Evolutionary conservation across 164 flowering plant genomes (phyloP), one percentile per base, ranked within the genome.

Genomic region (Santalum album): DNA sequence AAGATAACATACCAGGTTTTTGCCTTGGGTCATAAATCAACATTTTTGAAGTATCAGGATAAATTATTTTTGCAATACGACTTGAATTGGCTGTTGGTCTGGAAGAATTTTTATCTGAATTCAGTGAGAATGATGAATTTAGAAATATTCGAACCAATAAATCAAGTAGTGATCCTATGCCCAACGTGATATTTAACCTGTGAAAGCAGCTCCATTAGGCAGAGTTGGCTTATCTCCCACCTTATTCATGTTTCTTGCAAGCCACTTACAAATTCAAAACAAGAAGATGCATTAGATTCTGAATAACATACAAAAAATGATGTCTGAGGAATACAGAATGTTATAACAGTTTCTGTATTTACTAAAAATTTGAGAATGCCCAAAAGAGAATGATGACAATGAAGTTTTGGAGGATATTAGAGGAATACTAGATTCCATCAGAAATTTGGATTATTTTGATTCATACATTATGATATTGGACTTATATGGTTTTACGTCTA

Each of bases 21-120:
- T 85, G 87, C 58, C 73, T 73, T 19, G 97, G 96, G 67, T 81
- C 86, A 69, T 86, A 84, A 57, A 84, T 61, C 63, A 80, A 73
- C 87, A 82, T 87, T 60, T 58, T 77, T 49, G 88, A 76, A 50
- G 75, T 75, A 70, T 84, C 95, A 22, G 95, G 95, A 57, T 69
- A 76, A 60, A 79, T 58, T 50, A 84, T 66, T 64, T 84, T 82
- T 18, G 72, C 49, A 49, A 86, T 72, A 56, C 69, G 40, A 49
- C 56, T 69, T 60, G 71, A 51, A 71, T 64, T 70, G 53, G 68
- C 63, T 29, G 75, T 49, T 45, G 58, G 21, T 18, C 75, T 78
- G 26, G 67, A 52, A 39, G 74, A 49, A 59, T 52, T 62, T 67
- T 72, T 77, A 32, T 81, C 94, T 80, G 67, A 60, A 39, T 32